These are phyloP conservation scores for Yamadazyma mexicana DNA, from an alignment of 1,139 yeast species.

Conservation along the genomic window DNA sequence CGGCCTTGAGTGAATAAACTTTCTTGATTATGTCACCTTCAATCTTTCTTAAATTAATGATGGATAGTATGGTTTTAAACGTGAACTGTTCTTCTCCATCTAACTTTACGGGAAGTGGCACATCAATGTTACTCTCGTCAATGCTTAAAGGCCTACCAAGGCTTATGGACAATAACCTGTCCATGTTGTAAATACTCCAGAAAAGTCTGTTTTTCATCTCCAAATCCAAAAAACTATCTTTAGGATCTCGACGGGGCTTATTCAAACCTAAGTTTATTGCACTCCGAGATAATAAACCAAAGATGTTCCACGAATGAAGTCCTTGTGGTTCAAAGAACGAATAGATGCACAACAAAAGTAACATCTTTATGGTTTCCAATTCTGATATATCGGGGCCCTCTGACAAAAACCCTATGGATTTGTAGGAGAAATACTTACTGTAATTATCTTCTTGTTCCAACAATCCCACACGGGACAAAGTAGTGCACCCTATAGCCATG, in stretches of 20 bases:
- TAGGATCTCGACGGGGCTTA: slow-evolving; percentile 25
- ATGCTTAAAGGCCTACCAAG: slow-evolving; percentile 46
- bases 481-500: slow-evolving; percentile 49
- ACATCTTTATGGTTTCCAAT: slow-evolving; percentile 34
- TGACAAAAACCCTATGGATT: slow-evolving; percentile 15
- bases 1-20: slow-evolving; percentile 37
- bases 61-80: slow-evolving; percentile 34
- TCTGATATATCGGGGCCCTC: slow-evolving; percentile 26
- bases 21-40: slow-evolving; percentile 42
- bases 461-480: slow-evolving; percentile 40
- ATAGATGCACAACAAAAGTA: slow-evolving; percentile 43
- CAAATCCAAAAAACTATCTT: slow-evolving; percentile 14
- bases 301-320: slow-evolving; percentile 25
- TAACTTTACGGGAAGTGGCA: slow-evolving; percentile 33
- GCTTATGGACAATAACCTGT: slow-evolving; percentile 42
- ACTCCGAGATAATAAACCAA: slow-evolving; percentile 44
- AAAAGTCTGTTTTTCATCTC: slow-evolving; percentile 46
- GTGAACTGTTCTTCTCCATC: slow-evolving; percentile 37
- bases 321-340: slow-evolving; percentile 48
- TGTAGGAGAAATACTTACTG: slow-evolving; percentile 14
- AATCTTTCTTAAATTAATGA: slow-evolving; percentile 39
- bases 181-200: slow-evolving; percentile 53
- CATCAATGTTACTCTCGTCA: slow-evolving; percentile 46
- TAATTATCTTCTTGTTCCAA: slow-evolving; percentile 28
- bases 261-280: slow-evolving; percentile 44